Evolutionary conservation across 2,329 filamentous ascomycete genomes (phyloP).

Genomic region (Hymenoscyphus salicellus): DNA sequence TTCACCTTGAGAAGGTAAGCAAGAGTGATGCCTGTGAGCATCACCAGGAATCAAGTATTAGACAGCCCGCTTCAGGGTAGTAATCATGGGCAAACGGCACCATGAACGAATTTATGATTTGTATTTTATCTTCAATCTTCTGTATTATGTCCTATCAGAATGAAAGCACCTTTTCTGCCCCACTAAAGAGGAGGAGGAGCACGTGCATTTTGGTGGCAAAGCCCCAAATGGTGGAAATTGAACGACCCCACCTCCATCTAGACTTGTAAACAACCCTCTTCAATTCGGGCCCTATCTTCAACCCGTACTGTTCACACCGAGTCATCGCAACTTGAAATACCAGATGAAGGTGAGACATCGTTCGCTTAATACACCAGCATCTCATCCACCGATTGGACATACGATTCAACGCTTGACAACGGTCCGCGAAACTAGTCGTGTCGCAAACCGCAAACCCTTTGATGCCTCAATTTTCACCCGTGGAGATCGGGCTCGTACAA

Average conservation of each 20-base stretch:
- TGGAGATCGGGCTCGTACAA: not conserved
- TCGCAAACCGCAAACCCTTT: not conserved
- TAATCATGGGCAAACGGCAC: no score
- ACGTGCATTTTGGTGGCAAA: no score
- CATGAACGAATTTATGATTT: no score
- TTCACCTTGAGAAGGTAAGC: no score
- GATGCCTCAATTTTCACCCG: not conserved
- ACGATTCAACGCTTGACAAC: not conserved
- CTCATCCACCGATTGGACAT: not conserved
- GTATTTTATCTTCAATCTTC: no score
- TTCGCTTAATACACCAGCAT: not conserved
- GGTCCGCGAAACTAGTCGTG: conserved; percentile 2
- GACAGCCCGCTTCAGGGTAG: no score
- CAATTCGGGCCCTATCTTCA: not conserved
- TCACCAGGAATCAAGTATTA: no score
- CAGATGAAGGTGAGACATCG: not conserved
- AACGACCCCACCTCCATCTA: not conserved
- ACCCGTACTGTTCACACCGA: not conserved
- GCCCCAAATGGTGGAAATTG: not conserved
- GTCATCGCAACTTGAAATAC: not conserved
- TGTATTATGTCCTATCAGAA: no score
- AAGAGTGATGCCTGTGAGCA: no score
- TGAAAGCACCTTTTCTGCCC: no score
- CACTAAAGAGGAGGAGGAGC: no score
- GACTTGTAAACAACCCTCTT: not conserved